These are phyloP conservation scores for Ganoderma multipileum DNA, from an alignment of 1,284 basidiomycete genomes.

Conservation along the genomic window DNA sequence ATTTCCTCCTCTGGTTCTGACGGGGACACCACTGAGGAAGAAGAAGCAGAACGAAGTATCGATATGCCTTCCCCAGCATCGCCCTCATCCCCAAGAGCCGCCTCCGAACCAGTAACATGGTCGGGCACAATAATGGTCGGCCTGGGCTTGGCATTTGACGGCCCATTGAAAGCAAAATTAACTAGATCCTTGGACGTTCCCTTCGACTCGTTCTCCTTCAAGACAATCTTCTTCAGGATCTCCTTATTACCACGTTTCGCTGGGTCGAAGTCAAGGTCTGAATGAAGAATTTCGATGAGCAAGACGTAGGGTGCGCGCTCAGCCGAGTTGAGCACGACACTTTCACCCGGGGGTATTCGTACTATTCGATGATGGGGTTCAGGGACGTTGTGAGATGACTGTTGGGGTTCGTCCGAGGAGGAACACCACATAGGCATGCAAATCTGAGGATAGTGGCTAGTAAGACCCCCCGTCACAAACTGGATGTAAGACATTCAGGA, in stretches of 20 bases:
- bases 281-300: constrained; percentile 90
- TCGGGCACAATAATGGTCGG: constrained; percentile 23
- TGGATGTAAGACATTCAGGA: constrained; percentile 21
- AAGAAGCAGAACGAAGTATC: constrained; percentile 19
- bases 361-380: constrained; percentile 94
- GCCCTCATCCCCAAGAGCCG: constrained; percentile 34
- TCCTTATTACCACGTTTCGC: constrained; percentile 86
- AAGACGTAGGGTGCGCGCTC: constrained; percentile 95
- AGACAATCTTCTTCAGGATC: constrained; percentile 82
- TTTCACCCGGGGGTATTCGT: constrained; percentile 96
- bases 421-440: constrained; percentile 98
- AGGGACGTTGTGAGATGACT: constrained; percentile 39
- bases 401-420: constrained; percentile 64
- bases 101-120: constrained; percentile 34
- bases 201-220: constrained; percentile 70
- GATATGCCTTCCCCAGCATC: constrained; percentile 26
- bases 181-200: constrained; percentile 60
- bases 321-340: constrained; percentile 98
- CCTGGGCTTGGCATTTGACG: constrained; percentile 16
- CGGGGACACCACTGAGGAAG: constrained; percentile 37
- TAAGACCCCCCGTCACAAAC: constrained; percentile 13
- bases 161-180: constrained; percentile 34
- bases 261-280: constrained; percentile 96
- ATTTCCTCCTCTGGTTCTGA: constrained; percentile 77
- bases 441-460: constrained; percentile 54